Evolutionary conservation across 2,329 filamentous ascomycete genomes (phyloP), one percentile per base, ranked within the genome.

Genomic region (Beauveria sp.): DNA sequence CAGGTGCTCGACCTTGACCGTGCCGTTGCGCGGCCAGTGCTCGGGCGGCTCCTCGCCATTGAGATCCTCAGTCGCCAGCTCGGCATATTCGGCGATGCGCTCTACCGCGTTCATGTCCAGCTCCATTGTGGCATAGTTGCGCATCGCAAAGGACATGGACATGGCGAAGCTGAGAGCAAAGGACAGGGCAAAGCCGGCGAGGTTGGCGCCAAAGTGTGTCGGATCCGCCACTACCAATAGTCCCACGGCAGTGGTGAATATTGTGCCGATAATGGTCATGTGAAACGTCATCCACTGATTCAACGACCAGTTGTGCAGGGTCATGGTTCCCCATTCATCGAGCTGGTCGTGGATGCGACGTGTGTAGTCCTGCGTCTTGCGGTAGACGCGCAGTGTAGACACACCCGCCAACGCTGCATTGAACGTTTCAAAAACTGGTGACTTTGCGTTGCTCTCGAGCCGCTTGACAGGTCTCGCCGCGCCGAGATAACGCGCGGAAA

Each of bases 41-140:
- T 87, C 86, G 0, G 89, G 86, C 0, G 87, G 83, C 24, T 79
- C 77, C 22, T 74, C 71, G 9, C 87, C 88, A 10, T 77, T 83
- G 43, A 86, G 82, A 26, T 83, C 79, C 70, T 92, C 89, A 0
- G 84, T 90, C 28, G 82, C 75, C 8, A 92, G 78, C 55, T 86
- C 82, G 0, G 85, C 82, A 70, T 93, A 93, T 70, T 93, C 90
- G 3, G 91, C 77, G 28, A 93, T 84, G 28, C 90, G 80, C 73
- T 93, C 90, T 0, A 86, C 85, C 0, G 88, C 84, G 67, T 92
- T 92, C 87, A 93, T 91, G 68, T 90, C 85, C 5, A 93, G 76
- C 70, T 93, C 90, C 22, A 91, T 76, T 63, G 84, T 86, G 0
- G 88, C 81, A 68, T 90, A 91, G 61, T 86, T 77, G 1, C 87